phyloP scores from a whole-genome alignment of 768 basidiomycete species.

The Antrodiella citrinella region DNA sequence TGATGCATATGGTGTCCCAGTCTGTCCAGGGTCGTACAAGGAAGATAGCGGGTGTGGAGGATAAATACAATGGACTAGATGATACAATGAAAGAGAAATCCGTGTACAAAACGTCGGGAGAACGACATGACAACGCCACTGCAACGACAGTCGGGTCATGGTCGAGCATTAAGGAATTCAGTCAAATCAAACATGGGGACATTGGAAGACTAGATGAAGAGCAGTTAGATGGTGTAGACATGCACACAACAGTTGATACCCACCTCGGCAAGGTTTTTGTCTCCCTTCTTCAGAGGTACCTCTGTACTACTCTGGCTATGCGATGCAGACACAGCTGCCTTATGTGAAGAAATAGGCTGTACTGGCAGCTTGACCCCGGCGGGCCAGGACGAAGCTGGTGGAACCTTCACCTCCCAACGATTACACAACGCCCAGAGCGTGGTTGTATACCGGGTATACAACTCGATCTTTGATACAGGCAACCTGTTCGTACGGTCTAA shows the following conservation, averaged over 20 bases:
- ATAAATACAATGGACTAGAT: neutral
- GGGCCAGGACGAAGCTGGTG: constrained; percentile 26
- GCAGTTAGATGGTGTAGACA: no score
- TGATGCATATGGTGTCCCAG: no score
- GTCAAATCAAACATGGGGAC: constrained; percentile 49
- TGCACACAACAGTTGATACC: no score
- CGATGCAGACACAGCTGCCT: no score
- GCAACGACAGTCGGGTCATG: neutral
- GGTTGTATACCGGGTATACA: constrained; percentile 58
- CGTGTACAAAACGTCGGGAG: neutral
- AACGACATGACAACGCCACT: neutral
- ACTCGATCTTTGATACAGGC: constrained; percentile 53
- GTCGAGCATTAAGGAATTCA: constrained; percentile 35
- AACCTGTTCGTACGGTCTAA: constrained; percentile 45
- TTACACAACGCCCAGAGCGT: constrained; percentile 51
- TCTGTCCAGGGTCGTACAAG: neutral
- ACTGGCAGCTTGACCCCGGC: constrained; percentile 39
- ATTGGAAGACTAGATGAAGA: constrained; percentile 19
- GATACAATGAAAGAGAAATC: neutral
- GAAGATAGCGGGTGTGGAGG: neutral
- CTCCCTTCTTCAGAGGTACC: no score
- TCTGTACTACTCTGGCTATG: no score
- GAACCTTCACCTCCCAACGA: constrained; percentile 38
- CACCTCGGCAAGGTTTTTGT: no score
- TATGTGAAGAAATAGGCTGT: no score